Evolutionary conservation across 768 basidiomycete species (phyloP).

Genomic region (Russula compacta): DNA sequence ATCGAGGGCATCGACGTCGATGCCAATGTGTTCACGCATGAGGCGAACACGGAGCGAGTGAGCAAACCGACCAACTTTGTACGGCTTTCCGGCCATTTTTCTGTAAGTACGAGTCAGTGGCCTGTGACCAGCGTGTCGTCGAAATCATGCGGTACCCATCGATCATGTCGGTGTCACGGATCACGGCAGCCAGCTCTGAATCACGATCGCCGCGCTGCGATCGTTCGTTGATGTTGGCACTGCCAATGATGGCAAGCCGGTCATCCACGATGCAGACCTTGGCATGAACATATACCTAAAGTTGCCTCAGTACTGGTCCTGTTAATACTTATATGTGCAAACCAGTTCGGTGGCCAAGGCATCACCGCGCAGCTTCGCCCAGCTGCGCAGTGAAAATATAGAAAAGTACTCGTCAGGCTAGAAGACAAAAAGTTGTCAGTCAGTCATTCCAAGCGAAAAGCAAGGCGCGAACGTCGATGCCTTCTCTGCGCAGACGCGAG

Average conservation of each 20-base stretch:
- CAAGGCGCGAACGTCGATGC: conserved; percentile 62
- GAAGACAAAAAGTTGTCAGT: conserved; percentile 2
- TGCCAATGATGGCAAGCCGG: conserved; percentile 86
- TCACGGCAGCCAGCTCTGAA: conserved; percentile 87
- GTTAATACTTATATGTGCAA: conserved; percentile 13
- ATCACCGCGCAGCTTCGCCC: conserved; percentile 84
- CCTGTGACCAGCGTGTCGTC: no score
- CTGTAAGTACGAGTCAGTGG: conserved; percentile 31
- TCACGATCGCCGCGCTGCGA: conserved; percentile 94
- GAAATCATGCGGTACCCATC: conserved; percentile 46
- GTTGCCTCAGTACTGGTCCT: conserved; percentile 11
- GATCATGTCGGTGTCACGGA: conserved; percentile 96
- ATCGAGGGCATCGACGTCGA: conserved; percentile 84
- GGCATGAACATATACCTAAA: conserved; percentile 80
- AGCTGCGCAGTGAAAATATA: conserved; percentile 85
- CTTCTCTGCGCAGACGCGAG: conserved; percentile 70
- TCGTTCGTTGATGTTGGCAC: conserved; percentile 96
- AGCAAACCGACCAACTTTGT: conserved; percentile 94
- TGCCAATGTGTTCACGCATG: conserved; percentile 94
- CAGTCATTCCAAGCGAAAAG: background rate
- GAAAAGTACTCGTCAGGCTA: conserved; percentile 90
- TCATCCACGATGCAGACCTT: conserved; percentile 91
- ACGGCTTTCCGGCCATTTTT: conserved; percentile 89
- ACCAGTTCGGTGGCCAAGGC: conserved; percentile 84
- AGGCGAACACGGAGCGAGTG: conserved; percentile 87